Base-by-base conservation (phyloP, 1,284 basidiomycete species). In the Moesziomyces sp. region DNA sequence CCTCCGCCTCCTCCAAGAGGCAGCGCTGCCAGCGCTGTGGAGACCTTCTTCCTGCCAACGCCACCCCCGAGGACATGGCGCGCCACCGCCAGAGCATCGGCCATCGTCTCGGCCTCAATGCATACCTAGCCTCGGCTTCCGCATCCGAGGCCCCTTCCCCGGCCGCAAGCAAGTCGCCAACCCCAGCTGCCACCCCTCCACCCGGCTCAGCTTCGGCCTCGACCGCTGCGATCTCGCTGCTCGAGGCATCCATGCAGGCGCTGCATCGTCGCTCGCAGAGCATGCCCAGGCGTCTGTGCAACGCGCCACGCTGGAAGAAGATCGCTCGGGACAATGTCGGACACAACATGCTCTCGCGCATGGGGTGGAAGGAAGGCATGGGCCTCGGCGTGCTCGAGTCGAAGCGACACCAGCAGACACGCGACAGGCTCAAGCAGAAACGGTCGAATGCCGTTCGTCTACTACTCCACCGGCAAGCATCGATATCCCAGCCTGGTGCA, bases 291-390 rank as follows among this genome's bases (percentile, higher is more conserved):
- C 30, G 61, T 9, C 51, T 72, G 18, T 56, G 63, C 45, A 65
- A 56, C 13, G 58, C 62, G 16, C 54, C 61, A 0, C 52, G 70
- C 18, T 67, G 65, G 56, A 62, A 68, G 45, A 67, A 63, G 48
- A 64, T 73, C 8, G 38, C 57, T 9, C 34, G 49, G 11, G 70
- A 64, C 52, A 73, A 73, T 28, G 60, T 73, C 21, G 70, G 70
- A 14, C 66, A 68, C 60, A 66, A 18, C 18, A 28, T 73, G 21
- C 61, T 73, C 10, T 58, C 64, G 9, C 55, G 70, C 3, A 73
- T 73, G 70, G 70, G 70, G 19, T 73, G 70, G 70, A 64, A 63
- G 28, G 70, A 73, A 30, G 70, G 70, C 1, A 73, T 73, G 70
- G 70, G 70, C 3, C 52, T 75, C 7, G 73, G 69, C 23, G 57